Base-by-base conservation (phyloP, 1,139 yeast species). In the Kazachstania sp. region DNA sequence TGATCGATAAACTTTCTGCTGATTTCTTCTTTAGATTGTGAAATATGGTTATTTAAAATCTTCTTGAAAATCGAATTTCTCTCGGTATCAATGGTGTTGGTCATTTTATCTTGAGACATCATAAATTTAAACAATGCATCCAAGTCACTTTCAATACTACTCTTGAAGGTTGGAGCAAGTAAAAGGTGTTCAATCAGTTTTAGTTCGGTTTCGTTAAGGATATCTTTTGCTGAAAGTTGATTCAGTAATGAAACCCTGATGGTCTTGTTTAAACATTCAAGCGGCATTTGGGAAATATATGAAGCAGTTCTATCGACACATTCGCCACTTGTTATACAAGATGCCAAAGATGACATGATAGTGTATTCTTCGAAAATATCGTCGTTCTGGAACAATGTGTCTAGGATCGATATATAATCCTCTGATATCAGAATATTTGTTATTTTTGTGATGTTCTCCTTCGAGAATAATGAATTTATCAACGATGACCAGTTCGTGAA, bases 401-500 rank as follows among this genome's bases (percentile, higher is more conserved):
- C 44, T 1, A 58, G n/a, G 2, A 66, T 26, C 1, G 41, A 34
- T 1, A 54, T 47, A n/a, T 54, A 52, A 1, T 49, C 48, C 1
- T 36, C 20, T 2, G 44, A 4, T 5, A 55, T 37, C 13, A 62
- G 34, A 3, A 44, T 30, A 3, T 46, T 45, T 11, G 57, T 38
- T 12, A 63, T 43, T 9, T 26, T n/a, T 20, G 45, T 38, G 18
- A 61, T 46, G 16, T 51, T 49, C 1, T 48, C 45, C 35, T 58
- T 51, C 2, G 63, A 44, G 54, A 74, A 70, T 45, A 61, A 54
- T 3, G 51, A 44, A 45, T 78, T 73, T 4, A 81, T 52, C 0
- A 81, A 48, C 0, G 81, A 72, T 30, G 72, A 57, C 86, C 86
- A 83, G 59, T 86, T 75, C n/a, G 58, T 54, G 46, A 79, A 69